Base-by-base conservation (phyloP, 768 basidiomycete genomes). In the Lentinula lateritia region DNA sequence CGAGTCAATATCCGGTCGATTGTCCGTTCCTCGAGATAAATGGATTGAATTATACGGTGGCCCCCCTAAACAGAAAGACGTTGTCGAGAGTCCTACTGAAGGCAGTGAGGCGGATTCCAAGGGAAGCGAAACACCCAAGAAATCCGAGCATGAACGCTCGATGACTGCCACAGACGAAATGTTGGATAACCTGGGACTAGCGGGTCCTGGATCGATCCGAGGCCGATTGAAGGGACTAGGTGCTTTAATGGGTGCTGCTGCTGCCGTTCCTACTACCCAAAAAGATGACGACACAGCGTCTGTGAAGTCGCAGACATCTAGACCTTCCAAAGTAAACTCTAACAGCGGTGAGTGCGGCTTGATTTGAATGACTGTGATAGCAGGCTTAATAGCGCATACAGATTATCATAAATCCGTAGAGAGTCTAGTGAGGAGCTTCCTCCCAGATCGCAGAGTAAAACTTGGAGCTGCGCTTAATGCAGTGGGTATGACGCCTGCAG, bases 1-100 rank as follows among this genome's bases (percentile, higher is more conserved):
- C 0, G 85, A 90, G 39, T 78, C 79, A 12, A 83, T 98, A 3
- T 83, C 93, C 1, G 96, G 96, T 6, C 80, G 91, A 36, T 73
- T 98, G 7, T 78, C 86, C 5, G 83, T 89, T 0, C 83, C 87
- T 10, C 81, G 75, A 48, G 87, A 88, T 1, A 75, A 78, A 6
- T 95, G 93, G 91, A 88, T 96, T 68, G 77, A 81, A 5, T 74
- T 95, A 3, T 97, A 92, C 69, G 95, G 93, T 5, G 96, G 95
- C 2, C 87, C 84, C 2, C 87, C 84, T 18, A 39, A 34, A 60
- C 42, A 18, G 12, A 20, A 63, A 66, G 35, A 59, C 64, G 73
- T 77, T 32, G 65, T 64, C n/a, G 65, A 71, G 2, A 67, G 64
- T 5, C 67, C 69, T 6, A 68, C 68, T 38, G 63, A 32, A 61